phyloP scores from a whole-genome alignment of 192 early-diverging fungal genomes.

The Coemansia umbellata region DNA sequence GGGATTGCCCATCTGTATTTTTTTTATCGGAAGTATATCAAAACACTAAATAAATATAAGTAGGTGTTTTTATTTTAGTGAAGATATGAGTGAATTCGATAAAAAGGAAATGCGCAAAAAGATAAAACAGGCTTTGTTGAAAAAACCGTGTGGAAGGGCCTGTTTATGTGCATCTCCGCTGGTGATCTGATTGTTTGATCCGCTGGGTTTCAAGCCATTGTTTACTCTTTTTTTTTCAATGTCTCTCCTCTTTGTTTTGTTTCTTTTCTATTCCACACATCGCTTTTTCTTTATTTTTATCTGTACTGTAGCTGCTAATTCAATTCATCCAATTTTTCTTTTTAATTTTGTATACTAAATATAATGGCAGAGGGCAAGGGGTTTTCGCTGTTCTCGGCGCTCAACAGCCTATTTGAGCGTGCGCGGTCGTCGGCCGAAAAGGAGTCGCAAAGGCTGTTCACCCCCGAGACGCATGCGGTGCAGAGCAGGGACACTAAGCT shows the following conservation, averaged over 20 bases:
- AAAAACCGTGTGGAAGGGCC: no score
- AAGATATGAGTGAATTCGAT: no score
- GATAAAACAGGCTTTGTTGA: no score
- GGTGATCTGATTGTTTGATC: no score
- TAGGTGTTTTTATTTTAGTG: no score
- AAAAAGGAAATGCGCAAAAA: no score
- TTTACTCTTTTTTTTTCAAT: background rate
- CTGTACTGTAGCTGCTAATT: background rate
- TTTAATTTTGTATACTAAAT: background rate
- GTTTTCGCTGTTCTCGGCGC: slow-evolving; percentile 34
- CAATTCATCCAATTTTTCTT: background rate
- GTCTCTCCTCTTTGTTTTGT: background rate
- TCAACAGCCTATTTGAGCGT: slow-evolving; percentile 40
- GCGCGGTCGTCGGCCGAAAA: slow-evolving; percentile 42
- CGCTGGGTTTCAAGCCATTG: no score
- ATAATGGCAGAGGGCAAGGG: slow-evolving; percentile 12
- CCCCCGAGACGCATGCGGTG: no score
- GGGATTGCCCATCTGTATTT: slow-evolving; percentile 44
- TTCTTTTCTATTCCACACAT: slow-evolving; percentile 3
- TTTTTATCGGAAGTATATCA: no score
- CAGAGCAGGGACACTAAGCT: no score
- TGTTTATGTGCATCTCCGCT: no score
- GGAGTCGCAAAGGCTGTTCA: slow-evolving; percentile 37
- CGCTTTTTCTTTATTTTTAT: background rate
- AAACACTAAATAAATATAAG: no score